Evolutionary conservation across 257 asterid species (phyloP), one percentile per base, ranked within the genome.

Genomic region (Knoxia roxburghii): DNA sequence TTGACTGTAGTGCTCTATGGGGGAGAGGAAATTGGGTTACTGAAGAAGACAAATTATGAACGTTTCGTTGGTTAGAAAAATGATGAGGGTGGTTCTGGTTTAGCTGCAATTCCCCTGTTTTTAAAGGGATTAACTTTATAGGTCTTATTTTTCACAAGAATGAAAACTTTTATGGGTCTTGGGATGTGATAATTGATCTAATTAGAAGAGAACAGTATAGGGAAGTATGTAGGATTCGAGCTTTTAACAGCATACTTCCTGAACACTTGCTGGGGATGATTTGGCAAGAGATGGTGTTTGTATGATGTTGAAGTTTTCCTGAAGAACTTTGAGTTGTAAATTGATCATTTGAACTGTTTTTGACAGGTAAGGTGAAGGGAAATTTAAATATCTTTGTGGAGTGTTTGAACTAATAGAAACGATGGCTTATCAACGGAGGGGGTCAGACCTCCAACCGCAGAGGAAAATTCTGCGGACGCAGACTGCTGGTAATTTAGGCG

Each of bases 391-490:
- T 67, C 59, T 60, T 50, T n/a, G 67, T 65, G 71, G 64, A 77
- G 79, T 75, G 69, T 69, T 64, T 68, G 20, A 57, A 77, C 57
- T 68, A 15, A 57, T 75, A 77, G 46, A 49, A 81, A 75, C 77
- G 75, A 93, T 93, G 99, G 97, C 99, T 30, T 90, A 88, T 82
- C 97, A 93, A 78, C 84, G 97, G 71, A 84, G 84, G 83, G 95
- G 86, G 53, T 79, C 95, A 5, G 96, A 93, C 71, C 72, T 65
- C 80, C 95, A 70, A 76, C 89, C 91, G 27, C 96, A 67, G 75
- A 74, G 93, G 90, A 90, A 84, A 79, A 75, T 90, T 79, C 73
- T 90, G 86, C 91, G 99, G 76, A 93, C 97, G 21, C 99, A 90
- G 79, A 93, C 97, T 6, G 90, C 69, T 30, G 99, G 99, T 65